Base-by-base conservation (phyloP, 2,329 filamentous ascomycete species). In the Xylaria sp. region DNA sequence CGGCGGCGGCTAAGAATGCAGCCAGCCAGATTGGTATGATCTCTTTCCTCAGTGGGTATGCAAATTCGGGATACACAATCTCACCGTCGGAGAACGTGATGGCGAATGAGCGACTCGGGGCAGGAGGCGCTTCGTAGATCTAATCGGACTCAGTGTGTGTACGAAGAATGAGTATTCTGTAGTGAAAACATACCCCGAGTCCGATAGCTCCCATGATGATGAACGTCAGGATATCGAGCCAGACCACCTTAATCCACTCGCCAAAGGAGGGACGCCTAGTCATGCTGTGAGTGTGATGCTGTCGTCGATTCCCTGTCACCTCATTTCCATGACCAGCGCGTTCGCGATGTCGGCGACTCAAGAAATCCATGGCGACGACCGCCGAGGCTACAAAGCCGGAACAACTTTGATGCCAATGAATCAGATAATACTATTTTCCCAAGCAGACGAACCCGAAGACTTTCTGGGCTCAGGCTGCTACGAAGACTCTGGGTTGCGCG, bases 11-110 rank as follows among this genome's bases (percentile, higher is more conserved):
- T 16, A 91, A 76, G 16, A 91, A 73, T 1, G 87, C 88, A 8
- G 87, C 86, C 1, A 83, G 78, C 83, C 84, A 90, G 68, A 89
- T 90, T 23, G 88, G 87, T 5, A 91, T 73, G 68, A 90, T 87
- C 67, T 90, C 86, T 50, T 86, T 82, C 61, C 88, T 84, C 23
- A 89, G 73, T 0, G 88, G 87, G 69, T 89, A 90, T 34, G 86
- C 87, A 65, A 90, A 89, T 61, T 90, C 70, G 0, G 88, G 88
- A 65, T 86, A 83, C 51, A 91, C 85, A 48, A 91, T 78, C 68
- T 89, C 83, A 61, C 86, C 85, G 65, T 90, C 82, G 35, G 78
- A 72, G 68, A 88, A 89, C 52, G 79, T 82, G 48, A 91, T 80
- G 42, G 88, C 81, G 70, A 91, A 91, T 8, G 85, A 88, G n/a